These are phyloP conservation scores for Penicillium sp. DNA, from an alignment of 2,329 filamentous ascomycete species.

Conservation along the genomic window DNA sequence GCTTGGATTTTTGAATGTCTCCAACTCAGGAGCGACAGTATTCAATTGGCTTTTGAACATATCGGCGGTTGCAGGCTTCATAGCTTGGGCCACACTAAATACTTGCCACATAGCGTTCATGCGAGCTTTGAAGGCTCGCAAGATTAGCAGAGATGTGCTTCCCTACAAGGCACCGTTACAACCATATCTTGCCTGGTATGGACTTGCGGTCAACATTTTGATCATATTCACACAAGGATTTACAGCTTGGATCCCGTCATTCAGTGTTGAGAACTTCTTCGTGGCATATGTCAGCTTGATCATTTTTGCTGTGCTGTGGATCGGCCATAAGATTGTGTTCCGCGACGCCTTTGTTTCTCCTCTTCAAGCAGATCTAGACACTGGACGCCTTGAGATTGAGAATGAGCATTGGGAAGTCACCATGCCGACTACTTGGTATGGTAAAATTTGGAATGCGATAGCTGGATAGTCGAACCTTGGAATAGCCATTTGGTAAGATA, in stretches of 20 bases:
- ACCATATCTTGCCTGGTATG: slow-evolving; percentile 16
- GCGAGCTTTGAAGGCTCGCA: slow-evolving; percentile 15
- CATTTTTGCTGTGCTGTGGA: slow-evolving; percentile 16
- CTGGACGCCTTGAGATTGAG: slow-evolving; percentile 16
- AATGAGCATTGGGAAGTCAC: slow-evolving; percentile 17
- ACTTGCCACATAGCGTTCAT: slow-evolving; percentile 16
- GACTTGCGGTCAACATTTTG: slow-evolving; percentile 13
- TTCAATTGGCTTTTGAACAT: slow-evolving; percentile 20
- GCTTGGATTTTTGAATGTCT: slow-evolving; percentile 18
- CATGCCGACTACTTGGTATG: slow-evolving; percentile 19
- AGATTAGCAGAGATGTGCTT: slow-evolving; percentile 11
- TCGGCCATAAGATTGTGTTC: slow-evolving; percentile 16
- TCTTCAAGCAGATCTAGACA: slow-evolving; percentile 16
- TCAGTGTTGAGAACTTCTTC: slow-evolving; percentile 16
- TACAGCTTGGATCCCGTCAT: slow-evolving; percentile 14
- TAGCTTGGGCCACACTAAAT: slow-evolving; percentile 18
- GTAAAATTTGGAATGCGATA: slow-evolving; percentile 14
- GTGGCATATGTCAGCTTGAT: slow-evolving; percentile 17
- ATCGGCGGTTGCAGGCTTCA: slow-evolving; percentile 15
- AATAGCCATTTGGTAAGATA: background rate
- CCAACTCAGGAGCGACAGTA: slow-evolving; percentile 9
- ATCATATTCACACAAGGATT: slow-evolving; percentile 19
- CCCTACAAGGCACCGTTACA: slow-evolving; percentile 18
- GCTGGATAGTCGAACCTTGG: too few relatives aligned
- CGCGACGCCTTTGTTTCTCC: slow-evolving; percentile 14